phyloP scores from a whole-genome alignment of 192 early-diverging fungal genomes.

The Entophlyctis helioformis region DNA sequence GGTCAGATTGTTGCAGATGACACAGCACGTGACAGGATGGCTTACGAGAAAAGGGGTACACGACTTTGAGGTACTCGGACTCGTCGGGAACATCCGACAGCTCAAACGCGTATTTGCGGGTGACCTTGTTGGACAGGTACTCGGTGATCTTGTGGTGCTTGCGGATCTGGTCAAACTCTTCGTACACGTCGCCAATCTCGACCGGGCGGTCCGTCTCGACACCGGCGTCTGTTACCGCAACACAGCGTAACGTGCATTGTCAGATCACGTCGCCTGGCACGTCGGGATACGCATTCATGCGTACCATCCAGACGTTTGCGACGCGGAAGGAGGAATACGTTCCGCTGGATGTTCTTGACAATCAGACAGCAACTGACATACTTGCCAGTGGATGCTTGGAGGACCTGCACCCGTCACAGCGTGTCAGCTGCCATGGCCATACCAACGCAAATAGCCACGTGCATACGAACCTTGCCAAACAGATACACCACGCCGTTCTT shows the following conservation, averaged over 20 bases:
- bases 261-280: slow-evolving; percentile 2
- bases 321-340: slow-evolving; percentile 89
- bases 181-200: slow-evolving; percentile 54
- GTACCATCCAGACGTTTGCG: slow-evolving; percentile 43
- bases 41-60: slow-evolving; percentile 49
- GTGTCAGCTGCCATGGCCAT: too few species aligned
- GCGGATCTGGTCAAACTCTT: slow-evolving; percentile 59
- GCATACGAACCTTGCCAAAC: slow-evolving; percentile 69
- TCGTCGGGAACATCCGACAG: slow-evolving; percentile 62
- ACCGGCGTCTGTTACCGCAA: slow-evolving; percentile 30
- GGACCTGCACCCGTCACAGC: too few species aligned
- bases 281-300: background rate
- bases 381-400: slow-evolving; percentile 30
- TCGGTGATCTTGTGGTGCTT: slow-evolving; percentile 37
- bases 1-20: too few species aligned
- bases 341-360: slow-evolving; percentile 71
- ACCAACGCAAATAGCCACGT: too few species aligned
- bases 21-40: too few species aligned
- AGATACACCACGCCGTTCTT: slow-evolving; percentile 71
- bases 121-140: slow-evolving; percentile 49
- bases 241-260: too few species aligned
- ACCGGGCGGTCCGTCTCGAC: slow-evolving; percentile 45
- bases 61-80: slow-evolving; percentile 77
- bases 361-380: slow-evolving; percentile 73
- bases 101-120: slow-evolving; percentile 90